A percentile compares a stretch with the other conserved stretches of the same genome.
These are phyloP conservation scores for Boletus subparvulus DNA, from an alignment of 768 basidiomycete genomes.

Conservation along the genomic window DNA sequence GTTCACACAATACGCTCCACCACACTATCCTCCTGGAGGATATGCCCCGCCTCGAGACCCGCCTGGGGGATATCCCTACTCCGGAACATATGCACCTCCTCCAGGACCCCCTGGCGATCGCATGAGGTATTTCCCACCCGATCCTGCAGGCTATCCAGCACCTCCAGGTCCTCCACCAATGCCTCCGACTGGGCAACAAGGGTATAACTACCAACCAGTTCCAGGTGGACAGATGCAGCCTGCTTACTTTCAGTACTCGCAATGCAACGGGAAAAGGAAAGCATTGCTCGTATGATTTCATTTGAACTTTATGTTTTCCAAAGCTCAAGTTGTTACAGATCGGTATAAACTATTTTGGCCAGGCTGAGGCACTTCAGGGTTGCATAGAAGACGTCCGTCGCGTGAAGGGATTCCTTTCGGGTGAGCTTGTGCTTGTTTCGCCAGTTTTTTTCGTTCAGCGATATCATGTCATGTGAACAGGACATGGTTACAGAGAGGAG, in stretches of 20 bases:
- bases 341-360: slow-evolving; percentile 85
- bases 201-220: slow-evolving; percentile 61
- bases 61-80: slow-evolving; percentile 9
- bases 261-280: slow-evolving; percentile 85
- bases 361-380: slow-evolving; percentile 65
- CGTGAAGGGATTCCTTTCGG: slow-evolving; percentile 70
- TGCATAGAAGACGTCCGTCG: slow-evolving; percentile 93
- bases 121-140: background rate
- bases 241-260: slow-evolving; percentile 82
- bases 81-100: slow-evolving; percentile 13
- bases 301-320: background rate
- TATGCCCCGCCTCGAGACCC: slow-evolving; percentile 22
- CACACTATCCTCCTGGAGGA: slow-evolving; percentile 13
- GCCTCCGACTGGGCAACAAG: slow-evolving; percentile 58
- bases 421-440: slow-evolving; percentile 46
- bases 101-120: slow-evolving; percentile 17
- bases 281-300: slow-evolving; percentile 70
- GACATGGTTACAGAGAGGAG: slow-evolving; percentile 60
- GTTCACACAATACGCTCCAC: background rate
- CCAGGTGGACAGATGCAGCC: slow-evolving; percentile 47
- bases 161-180: slow-evolving; percentile 42
- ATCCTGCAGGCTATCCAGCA: slow-evolving; percentile 9
- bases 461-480: slow-evolving; percentile 1
- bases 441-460: background rate
- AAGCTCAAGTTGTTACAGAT: slow-evolving; percentile 46